Evolutionary conservation across 495 filamentous ascomycete species (phyloP).

Genomic region (Daldinia bambusicola): DNA sequence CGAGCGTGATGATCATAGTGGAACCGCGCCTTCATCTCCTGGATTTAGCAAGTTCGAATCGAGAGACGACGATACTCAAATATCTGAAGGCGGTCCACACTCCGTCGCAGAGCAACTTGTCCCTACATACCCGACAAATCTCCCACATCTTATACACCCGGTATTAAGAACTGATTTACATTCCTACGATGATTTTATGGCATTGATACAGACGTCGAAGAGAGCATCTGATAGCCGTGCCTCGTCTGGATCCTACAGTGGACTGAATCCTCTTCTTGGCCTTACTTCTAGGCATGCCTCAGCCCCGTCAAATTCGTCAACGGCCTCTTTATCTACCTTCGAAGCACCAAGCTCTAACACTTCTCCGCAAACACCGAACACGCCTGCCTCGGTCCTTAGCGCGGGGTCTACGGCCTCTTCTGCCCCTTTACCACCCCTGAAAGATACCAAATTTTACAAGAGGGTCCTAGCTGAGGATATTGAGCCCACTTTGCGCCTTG

Average conservation of each 20-base stretch:
- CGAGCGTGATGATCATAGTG: slow-evolving; percentile 76
- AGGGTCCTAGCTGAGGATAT: slow-evolving; percentile 87
- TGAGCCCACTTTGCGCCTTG: slow-evolving; percentile 90
- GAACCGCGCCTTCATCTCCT: slow-evolving; percentile 74
- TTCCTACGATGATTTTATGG: slow-evolving; percentile 85
- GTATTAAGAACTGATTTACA: slow-evolving; percentile 83
- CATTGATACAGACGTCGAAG: slow-evolving; percentile 75
- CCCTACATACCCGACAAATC: slow-evolving; percentile 85
- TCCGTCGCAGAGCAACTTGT: slow-evolving; percentile 66
- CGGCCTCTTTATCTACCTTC: slow-evolving; percentile 54
- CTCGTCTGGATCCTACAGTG: slow-evolving; percentile 74
- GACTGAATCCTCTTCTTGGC: slow-evolving; percentile 65
- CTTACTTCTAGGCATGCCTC: slow-evolving; percentile 55
- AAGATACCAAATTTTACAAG: slow-evolving; percentile 95
- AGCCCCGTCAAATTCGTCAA: slow-evolving; percentile 55
- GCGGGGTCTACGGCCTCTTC: slow-evolving; percentile 48
- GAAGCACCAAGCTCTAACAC: slow-evolving; percentile 51
- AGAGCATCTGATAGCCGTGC: slow-evolving; percentile 65
- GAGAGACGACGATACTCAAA: slow-evolving; percentile 48
- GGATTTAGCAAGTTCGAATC: slow-evolving; percentile 59
- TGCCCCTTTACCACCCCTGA: slow-evolving; percentile 62
- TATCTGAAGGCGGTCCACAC: slow-evolving; percentile 54
- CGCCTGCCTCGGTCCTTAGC: slow-evolving; percentile 60
- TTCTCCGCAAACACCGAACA: slow-evolving; percentile 63
- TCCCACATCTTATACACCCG: slow-evolving; percentile 82